Evolutionary conservation across 139 green algal genomes (phyloP).

Genomic region (Diplosphaera chodatii): DNA sequence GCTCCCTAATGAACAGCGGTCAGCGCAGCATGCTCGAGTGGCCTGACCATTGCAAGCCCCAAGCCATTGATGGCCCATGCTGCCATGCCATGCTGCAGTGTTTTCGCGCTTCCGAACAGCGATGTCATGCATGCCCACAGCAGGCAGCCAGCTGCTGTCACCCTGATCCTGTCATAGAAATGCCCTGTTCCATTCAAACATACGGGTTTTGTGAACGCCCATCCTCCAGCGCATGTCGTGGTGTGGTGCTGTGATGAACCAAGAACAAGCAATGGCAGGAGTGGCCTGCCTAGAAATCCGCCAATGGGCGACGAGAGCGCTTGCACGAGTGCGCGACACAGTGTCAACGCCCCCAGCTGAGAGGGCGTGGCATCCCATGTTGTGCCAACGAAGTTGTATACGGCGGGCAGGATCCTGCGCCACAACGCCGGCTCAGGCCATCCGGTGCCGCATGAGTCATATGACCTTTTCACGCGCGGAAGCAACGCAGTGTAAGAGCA

Average conservation of each 20-base stretch:
- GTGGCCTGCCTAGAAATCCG: conserved; percentile 26
- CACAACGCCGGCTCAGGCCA: no score
- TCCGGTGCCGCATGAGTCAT: no score
- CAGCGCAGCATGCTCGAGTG: no score
- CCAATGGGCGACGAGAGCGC: conserved; percentile 41
- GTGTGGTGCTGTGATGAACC: no score
- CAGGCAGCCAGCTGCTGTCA: conserved; percentile 49
- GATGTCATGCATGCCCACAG: conserved; percentile 60
- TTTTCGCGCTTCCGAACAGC: conserved; percentile 25
- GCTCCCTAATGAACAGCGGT: background rate
- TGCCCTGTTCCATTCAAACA: no score
- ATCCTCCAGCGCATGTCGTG: no score
- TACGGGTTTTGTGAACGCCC: no score
- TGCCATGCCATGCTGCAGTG: conserved; percentile 24
- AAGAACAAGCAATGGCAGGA: no score
- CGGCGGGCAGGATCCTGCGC: conserved; percentile 50
- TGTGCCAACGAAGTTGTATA: conserved; percentile 66
- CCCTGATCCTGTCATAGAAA: conserved; percentile 29
- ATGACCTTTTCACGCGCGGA: no score
- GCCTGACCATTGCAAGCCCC: conserved; percentile 42
- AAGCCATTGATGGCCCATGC: conserved; percentile 60
- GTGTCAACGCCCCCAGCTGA: conserved; percentile 61
- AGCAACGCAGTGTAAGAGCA: no score
- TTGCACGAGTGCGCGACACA: conserved; percentile 61
- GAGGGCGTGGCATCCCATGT: conserved; percentile 54